A percentile compares a stretch with the other conserved stretches of the same genome.
These are phyloP conservation scores for Clausena lansium DNA, from an alignment of 345 rosid species.

Conservation along the genomic window DNA sequence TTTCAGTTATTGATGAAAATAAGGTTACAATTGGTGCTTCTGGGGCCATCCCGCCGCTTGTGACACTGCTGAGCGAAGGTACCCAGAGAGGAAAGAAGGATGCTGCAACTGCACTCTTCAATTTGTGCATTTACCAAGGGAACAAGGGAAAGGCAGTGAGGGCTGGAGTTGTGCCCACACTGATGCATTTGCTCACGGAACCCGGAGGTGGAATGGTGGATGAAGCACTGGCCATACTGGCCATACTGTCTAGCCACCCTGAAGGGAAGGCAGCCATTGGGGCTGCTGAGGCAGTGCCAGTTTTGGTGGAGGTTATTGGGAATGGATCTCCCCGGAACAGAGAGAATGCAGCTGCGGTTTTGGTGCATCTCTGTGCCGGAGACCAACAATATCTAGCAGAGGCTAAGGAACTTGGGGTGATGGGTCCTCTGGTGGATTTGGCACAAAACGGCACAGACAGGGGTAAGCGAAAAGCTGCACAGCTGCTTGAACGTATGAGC, in stretches of 20 bases:
- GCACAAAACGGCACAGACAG: conserved; percentile 88
- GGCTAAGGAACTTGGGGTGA: conserved; percentile 80
- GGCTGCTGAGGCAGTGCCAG: conserved; percentile 66
- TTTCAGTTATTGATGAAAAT: conserved; percentile 89
- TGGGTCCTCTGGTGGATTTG: conserved; percentile 74
- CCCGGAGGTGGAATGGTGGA: conserved; percentile 81
- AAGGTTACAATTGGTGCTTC: conserved; percentile 82
- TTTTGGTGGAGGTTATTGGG: conserved; percentile 64
- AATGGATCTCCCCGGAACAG: conserved; percentile 72
- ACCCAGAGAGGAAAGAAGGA: conserved; percentile 97
- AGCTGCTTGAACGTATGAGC: conserved; percentile 76
- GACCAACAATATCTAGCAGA: conserved; percentile 66
- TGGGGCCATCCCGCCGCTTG: conserved; percentile 92
- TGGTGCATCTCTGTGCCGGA: conserved; percentile 82
- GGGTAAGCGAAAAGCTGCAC: conserved; percentile 93
- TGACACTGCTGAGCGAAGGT: conserved; percentile 77
- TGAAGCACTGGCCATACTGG: conserved; percentile 76
- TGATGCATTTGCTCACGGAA: conserved; percentile 65
- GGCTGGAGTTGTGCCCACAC: conserved; percentile 75
- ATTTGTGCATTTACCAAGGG: conserved; percentile 95
- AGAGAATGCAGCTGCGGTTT: conserved; percentile 82
- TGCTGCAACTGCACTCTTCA: conserved; percentile 97
- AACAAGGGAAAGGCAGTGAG: conserved; percentile 97
- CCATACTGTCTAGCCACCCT: conserved; percentile 72
- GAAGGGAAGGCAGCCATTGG: conserved; percentile 76